Percentiles rank a stretch among this genome's conserved stretches.
phyloP scores from a whole-genome alignment of 805 yeast genomes.

The Saccharomycopsis sp. region DNA sequence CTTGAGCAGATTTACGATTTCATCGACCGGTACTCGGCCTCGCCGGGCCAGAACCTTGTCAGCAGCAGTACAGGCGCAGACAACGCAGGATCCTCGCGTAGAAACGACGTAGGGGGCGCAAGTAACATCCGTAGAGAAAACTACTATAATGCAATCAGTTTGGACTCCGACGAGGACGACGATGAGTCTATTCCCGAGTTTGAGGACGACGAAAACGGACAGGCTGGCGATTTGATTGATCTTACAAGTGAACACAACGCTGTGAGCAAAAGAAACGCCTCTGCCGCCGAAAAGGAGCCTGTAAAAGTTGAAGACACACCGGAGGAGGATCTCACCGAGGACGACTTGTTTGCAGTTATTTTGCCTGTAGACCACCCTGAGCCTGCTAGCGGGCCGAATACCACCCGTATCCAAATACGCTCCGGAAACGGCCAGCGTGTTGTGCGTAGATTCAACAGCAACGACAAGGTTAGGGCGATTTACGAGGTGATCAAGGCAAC shows the following conservation, averaged over 20 bases:
- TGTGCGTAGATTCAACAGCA: slow-evolving; percentile 57
- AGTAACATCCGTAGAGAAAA: slow-evolving; percentile 5
- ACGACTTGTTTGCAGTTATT: slow-evolving; percentile 44
- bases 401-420: slow-evolving; percentile 82
- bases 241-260: neutral
- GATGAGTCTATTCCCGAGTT: slow-evolving; percentile 18
- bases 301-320: slow-evolving; percentile 20
- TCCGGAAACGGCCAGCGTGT: slow-evolving; percentile 80
- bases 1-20: slow-evolving; percentile 64
- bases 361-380: slow-evolving; percentile 50
- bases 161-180: slow-evolving; percentile 13
- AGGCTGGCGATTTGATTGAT: neutral
- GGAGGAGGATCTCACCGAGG: slow-evolving; percentile 29
- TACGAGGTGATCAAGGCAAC: slow-evolving; percentile 63
- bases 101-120: slow-evolving; percentile 20
- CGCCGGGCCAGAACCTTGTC: slow-evolving; percentile 37
- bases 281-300: slow-evolving; percentile 12
- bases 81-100: too few species aligned
- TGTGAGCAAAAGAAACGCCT: slow-evolving; percentile 3
- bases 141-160: slow-evolving; percentile 15
- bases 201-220: slow-evolving; percentile 18
- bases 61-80: slow-evolving; percentile 20
- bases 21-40: slow-evolving; percentile 55
- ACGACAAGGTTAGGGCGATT: slow-evolving; percentile 52
- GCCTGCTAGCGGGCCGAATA: slow-evolving; percentile 39